Base-by-base conservation (phyloP, 257 asterid genomes). In the Scutellaria barbata region DNA sequence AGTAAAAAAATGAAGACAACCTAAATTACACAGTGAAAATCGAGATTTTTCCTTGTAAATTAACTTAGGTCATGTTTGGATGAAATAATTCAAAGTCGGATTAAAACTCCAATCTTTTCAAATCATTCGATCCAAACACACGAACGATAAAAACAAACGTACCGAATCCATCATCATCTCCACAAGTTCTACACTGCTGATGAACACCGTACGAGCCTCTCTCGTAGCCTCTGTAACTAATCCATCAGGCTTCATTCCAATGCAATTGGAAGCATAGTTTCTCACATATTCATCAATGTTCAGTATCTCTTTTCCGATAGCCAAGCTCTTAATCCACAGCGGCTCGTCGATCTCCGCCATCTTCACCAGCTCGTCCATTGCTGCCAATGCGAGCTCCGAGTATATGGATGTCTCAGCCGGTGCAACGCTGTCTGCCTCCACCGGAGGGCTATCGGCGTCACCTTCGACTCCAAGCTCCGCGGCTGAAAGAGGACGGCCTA, bases 311-410 rank as follows among this genome's bases (percentile, higher is more conserved):
- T 80, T 76, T 5, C 88, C 97, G 6, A 86, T 89, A 45, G 83
- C 96, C 10, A 65, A 22, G 82, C 86, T 80, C 74, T 84, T 72
- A 3, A 88, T 12, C 99, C 99, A 95, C 14, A 95, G 85, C 4
- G 99, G 96, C 71, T 84, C 95, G 33, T 85, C 89, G 0, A 75
- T 56, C 40, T 90, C 95, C 8, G 92, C 96, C 80, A 87, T 56
- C 74, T 92, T 95, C n/a, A 92, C 89, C 12, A 95, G 48, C 40
- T 92, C 97, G 41, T 91, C 89, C 98, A 95, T 92, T 13, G 99
- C 91, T 6, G 92, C 79, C 80, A 89, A 75, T 1, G 99, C 99
- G 2, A 92, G 90, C 80, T 95, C 98, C 77, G 90, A 69, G 68
- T 85, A 92, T 88, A 89, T 85, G 7, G 98, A 86, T 63, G 96